phyloP scores from a whole-genome alignment of 768 basidiomycete genomes.

The Auricularia cornea region DNA sequence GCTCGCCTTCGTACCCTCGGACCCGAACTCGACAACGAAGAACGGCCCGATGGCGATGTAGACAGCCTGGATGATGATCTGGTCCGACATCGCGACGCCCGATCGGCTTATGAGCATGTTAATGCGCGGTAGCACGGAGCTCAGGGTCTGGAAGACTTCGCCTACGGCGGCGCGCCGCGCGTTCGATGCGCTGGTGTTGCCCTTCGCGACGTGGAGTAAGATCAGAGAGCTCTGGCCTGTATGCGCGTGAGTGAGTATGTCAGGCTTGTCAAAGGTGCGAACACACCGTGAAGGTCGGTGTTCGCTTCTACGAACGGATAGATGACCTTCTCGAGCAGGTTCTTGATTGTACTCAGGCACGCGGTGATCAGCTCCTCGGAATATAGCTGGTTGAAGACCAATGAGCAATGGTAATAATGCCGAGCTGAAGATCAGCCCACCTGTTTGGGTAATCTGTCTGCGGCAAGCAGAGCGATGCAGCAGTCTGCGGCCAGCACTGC shows the following conservation, averaged over 20 bases:
- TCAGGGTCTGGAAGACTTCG: slow-evolving; percentile 66
- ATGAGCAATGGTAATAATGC: slow-evolving; percentile 1
- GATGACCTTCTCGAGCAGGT: slow-evolving; percentile 66
- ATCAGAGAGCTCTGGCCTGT: slow-evolving; percentile 11
- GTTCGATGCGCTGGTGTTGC: slow-evolving; percentile 21
- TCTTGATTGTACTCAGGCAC: slow-evolving; percentile 71
- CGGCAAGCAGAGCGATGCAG: slow-evolving; percentile 65
- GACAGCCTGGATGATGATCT: slow-evolving; percentile 84
- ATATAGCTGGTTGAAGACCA: slow-evolving; percentile 52
- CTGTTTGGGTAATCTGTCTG: slow-evolving; percentile 79
- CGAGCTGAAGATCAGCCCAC: slow-evolving; percentile 35
- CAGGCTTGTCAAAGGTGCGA: slow-evolving; percentile 28
- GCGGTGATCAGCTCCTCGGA: slow-evolving; percentile 87
- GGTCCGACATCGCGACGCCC: slow-evolving; percentile 73
- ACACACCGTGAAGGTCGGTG: slow-evolving; percentile 13
- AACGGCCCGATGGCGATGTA: slow-evolving; percentile 94
- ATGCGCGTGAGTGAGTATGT: slow-evolving; percentile 28
- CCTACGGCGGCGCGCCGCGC: slow-evolving; percentile 25
- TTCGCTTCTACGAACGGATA: slow-evolving; percentile 79
- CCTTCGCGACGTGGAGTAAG: slow-evolving; percentile 42
- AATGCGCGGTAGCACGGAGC: slow-evolving; percentile 65
- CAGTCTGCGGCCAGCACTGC: slow-evolving; percentile 80
- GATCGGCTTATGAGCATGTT: slow-evolving; percentile 66
- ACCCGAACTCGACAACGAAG: slow-evolving; percentile 68
- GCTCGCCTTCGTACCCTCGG: slow-evolving; percentile 47